Base-by-base conservation (phyloP, 257 asterid genomes). In the Ballota nigra region DNA sequence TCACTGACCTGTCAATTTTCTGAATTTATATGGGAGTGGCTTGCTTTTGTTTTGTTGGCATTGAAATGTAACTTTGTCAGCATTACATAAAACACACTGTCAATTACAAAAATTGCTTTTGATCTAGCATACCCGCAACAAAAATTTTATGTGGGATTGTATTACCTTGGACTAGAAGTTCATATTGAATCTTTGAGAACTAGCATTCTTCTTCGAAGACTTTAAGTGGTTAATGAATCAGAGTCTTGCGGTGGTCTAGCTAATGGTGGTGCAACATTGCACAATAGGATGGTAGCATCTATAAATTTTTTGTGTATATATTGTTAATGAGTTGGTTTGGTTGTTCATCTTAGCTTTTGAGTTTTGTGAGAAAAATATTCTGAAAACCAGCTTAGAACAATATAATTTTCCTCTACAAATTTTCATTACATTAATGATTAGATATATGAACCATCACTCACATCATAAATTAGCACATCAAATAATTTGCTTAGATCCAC, bases 1-100 rank as follows among this genome's bases (percentile, higher is more conserved):
- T 73, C 69, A 23, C 15, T 76, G 31, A 11, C 53, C n/a, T 75
- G 5, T 68, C 9, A 36, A 19, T 67, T 52, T 78, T 66, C 55
- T 57, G 38, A 66, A 58, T 49, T 45, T 73, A 8, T 64, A 41
- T 62, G 49, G 34, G 67, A 47, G 18, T 65, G 28, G 68, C 4
- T 68, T 16, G 43, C 63, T 36, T 51, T 69, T 24, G 43, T n/a
- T 75, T 63, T 29, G 18, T 26, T 28, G 40, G 36, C 55, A 47
- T 63, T 62, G 41, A 34, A 68, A 31, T 75, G 15, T 66, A 13
- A 16, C 11, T 66, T 38, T 55, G 13, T 12, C 51, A 22, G 41
- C 31, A 9, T 53, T 47, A 52, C 45, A 4, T 20, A n/a, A 18
- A 18, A 51, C 1, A 29, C 2, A 51, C 29, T 11, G 63, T 52